Evolutionary conservation across 2,329 filamentous ascomycete genomes (phyloP).

Genomic region (Colletotrichum sp.): DNA sequence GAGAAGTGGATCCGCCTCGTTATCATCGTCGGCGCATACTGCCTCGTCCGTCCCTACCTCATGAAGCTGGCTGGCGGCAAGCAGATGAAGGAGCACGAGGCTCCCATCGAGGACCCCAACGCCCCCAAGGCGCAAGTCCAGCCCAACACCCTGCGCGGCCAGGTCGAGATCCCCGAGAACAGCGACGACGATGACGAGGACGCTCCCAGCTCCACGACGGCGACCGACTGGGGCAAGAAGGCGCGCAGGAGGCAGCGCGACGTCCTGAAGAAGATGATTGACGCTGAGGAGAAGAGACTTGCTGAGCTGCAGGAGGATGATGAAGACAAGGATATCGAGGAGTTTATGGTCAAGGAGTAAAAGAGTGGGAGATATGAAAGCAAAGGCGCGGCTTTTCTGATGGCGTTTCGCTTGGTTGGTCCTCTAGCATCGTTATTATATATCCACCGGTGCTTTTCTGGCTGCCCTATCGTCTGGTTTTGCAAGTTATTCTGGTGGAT

Average conservation of each 20-base stretch:
- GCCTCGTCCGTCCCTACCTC: conserved; percentile 75
- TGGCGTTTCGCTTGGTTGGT: not conserved
- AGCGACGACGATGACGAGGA: conserved; percentile 57
- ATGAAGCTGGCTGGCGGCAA: conserved; percentile 68
- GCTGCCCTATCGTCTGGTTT: not conserved
- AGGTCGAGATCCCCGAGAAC: conserved; percentile 57
- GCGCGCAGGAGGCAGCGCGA: conserved; percentile 72
- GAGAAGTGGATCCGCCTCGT: conserved; percentile 65
- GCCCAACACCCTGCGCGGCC: conserved; percentile 68
- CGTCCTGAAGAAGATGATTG: conserved; percentile 68
- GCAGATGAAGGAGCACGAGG: conserved; percentile 68
- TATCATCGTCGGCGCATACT: conserved; percentile 74
- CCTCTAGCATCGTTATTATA: not conserved
- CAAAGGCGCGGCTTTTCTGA: not conserved
- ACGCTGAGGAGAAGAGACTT: conserved; percentile 64
- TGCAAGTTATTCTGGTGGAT: not conserved
- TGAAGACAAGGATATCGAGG: conserved; percentile 77
- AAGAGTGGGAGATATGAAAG: too few relatives aligned
- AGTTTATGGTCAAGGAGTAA: conserved; percentile 57
- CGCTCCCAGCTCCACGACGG: conserved; percentile 48
- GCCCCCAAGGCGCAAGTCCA: conserved; percentile 59
- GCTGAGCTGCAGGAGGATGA: conserved; percentile 64
- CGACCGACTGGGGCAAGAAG: conserved; percentile 71
- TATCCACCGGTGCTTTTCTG: not conserved
- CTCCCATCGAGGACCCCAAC: conserved; percentile 48